phyloP scores from a whole-genome alignment of 78 protist species.

The Emiliania huxleyi region DNA sequence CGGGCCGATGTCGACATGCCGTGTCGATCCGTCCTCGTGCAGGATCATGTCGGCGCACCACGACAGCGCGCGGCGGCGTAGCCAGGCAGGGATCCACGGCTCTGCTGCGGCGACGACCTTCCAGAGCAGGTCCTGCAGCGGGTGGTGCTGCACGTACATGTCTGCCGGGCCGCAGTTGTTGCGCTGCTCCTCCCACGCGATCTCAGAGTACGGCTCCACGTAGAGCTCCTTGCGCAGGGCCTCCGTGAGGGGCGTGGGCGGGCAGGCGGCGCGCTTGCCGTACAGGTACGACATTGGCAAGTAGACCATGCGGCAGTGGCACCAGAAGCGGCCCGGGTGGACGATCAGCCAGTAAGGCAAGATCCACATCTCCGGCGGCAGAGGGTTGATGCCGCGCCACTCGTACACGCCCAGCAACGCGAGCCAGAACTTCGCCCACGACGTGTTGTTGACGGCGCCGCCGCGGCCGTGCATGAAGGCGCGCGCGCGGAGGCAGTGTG shows the following conservation, averaged over 20 bases:
- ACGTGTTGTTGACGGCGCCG: slow-evolving; percentile 76
- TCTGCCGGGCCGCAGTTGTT: background rate
- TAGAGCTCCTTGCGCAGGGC: slow-evolving; percentile 38
- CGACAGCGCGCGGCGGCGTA: slow-evolving; percentile 53
- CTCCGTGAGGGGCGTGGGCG: background rate
- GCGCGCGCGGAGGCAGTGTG: slow-evolving; percentile 44
- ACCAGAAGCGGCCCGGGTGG: slow-evolving; percentile 82
- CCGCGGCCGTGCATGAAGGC: slow-evolving; percentile 52
- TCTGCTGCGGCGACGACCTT: background rate
- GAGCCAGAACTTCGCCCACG: slow-evolving; percentile 93
- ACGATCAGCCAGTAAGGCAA: slow-evolving; percentile 76
- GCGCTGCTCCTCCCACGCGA: slow-evolving; percentile 7
- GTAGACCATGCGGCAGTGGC: slow-evolving; percentile 90
- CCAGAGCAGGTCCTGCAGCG: background rate
- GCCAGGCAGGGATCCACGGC: background rate
- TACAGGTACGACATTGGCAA: slow-evolving; percentile 87
- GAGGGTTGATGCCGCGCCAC: slow-evolving; percentile 77
- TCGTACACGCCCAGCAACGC: slow-evolving; percentile 55
- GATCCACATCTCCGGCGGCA: slow-evolving; percentile 85
- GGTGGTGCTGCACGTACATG: background rate
- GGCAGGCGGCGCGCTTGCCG: slow-evolving; percentile 40
- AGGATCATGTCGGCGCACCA: slow-evolving; percentile 60
- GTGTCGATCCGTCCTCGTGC: slow-evolving; percentile 82
- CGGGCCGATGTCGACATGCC: slow-evolving; percentile 89
- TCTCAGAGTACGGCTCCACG: background rate